A percentile compares a stretch with the other conserved stretches of the same genome.
phyloP scores from a whole-genome alignment of 2,329 filamentous ascomycete genomes.

The Cladorrhinum sp. region DNA sequence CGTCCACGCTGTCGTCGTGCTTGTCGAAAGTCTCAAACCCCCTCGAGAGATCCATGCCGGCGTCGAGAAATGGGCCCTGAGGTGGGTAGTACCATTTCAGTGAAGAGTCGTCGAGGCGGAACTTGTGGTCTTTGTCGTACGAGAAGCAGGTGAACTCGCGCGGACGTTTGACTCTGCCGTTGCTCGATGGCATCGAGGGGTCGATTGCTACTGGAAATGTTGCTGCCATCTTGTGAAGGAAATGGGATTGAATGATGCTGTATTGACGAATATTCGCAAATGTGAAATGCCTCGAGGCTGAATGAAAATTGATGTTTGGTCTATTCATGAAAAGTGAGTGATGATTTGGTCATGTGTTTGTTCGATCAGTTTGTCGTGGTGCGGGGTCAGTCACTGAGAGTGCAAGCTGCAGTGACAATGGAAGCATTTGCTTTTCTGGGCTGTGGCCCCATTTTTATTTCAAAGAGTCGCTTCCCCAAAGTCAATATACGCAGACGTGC shows the following conservation, averaged over 20 bases:
- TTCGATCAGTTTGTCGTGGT: too few species aligned
- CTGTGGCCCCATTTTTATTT: too few species aligned
- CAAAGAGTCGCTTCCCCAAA: too few species aligned
- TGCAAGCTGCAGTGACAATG: background rate
- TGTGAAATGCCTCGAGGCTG: background rate
- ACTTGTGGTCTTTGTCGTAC: slow-evolving; percentile 79
- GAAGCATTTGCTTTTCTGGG: too few species aligned
- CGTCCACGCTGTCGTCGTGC: slow-evolving; percentile 76
- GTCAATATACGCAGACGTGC: too few species aligned
- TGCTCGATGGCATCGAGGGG: background rate
- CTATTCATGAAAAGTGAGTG: background rate
- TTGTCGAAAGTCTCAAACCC: slow-evolving; percentile 83
- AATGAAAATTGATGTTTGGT: background rate
- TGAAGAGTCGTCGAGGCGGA: slow-evolving; percentile 73
- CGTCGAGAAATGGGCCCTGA: background rate
- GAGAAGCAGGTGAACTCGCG: slow-evolving; percentile 86
- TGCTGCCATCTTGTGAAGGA: background rate
- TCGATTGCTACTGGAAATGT: background rate
- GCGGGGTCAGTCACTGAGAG: too few species aligned
- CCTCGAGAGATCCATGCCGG: slow-evolving; percentile 67
- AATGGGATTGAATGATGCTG: background rate
- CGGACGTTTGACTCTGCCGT: background rate
- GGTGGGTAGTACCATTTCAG: slow-evolving; percentile 86
- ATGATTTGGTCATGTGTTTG: background rate
- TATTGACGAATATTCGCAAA: background rate